Base-by-base conservation (phyloP, 2,329 filamentous ascomycete species). In the Curvularia verruculosa region DNA sequence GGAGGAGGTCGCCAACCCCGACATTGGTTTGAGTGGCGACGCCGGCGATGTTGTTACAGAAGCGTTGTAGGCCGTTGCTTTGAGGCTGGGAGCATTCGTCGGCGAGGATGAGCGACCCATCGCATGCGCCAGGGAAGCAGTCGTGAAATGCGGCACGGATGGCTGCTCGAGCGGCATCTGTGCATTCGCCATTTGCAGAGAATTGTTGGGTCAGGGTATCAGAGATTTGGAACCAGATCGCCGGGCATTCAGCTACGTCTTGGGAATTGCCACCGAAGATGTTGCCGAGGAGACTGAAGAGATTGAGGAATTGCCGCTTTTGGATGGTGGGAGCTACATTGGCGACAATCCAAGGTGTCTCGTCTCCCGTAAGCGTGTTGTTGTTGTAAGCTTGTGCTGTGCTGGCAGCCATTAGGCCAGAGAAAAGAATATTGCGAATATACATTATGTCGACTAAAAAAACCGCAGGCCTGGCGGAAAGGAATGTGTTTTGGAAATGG, bases 51-150 rank as follows among this genome's bases (percentile, higher is more conserved):
- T 77, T 75, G 3, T 64, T 61, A 15, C 77, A 79, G 24, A 83
- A 78, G 4, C 70, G 72, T 52, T 74, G 61, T 1, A 86, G 73
- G 0, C 82, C 82, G 2, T 53, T 65, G 66, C 85, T 78, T 51
- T 78, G 73, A 0, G 50, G 9, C 18, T 76, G 71, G 1, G 66
- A 62, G 58, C 77, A 77, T 49, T 76, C 74, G 19, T 69, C 54
- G 19, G 73, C 71, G 15, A 75, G 68, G 47, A 76, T 73, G 24
- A 76, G 63, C 24, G 73, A 76, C 9, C 74, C 74, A 40, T 76
- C 74, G 44, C 73, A 75, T 2, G 71, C 70, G 13, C 72, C 73
- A 45, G 71, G 70, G 68, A 74, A 75, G 62, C 73, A 75, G 56
- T 75, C 74, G 23, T 76, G 73, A 61, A 76, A 76, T 2, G 71